Evolutionary conservation across 1,284 basidiomycete species (phyloP).

Genomic region (Erythrobasidium hasegawianum): DNA sequence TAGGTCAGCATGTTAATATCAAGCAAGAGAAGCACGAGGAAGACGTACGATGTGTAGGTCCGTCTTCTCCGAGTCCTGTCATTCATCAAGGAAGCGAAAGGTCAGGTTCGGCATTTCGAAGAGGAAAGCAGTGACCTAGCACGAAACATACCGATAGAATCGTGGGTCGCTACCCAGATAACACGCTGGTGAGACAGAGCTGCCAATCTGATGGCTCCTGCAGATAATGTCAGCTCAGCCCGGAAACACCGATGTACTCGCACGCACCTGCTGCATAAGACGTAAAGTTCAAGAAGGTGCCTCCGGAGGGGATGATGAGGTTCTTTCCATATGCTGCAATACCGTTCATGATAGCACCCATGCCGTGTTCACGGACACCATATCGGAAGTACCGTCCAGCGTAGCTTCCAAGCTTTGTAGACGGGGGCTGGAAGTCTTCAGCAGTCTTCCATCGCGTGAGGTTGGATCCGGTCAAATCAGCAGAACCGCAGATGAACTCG

Average conservation of each 20-base stretch:
- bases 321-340: constrained; percentile 45
- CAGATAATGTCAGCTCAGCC: constrained; percentile 53
- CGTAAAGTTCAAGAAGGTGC: constrained; percentile 71
- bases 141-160: constrained; percentile 43
- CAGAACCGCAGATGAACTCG: constrained; percentile 62
- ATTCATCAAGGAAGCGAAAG: neutral
- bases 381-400: constrained; percentile 87
- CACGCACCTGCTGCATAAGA: constrained; percentile 54
- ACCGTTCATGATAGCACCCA: constrained; percentile 79
- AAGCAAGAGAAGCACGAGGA: no score
- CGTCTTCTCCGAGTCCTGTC: constrained; percentile 67
- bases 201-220: constrained; percentile 84
- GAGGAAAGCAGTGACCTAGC: no score
- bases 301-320: constrained; percentile 44
- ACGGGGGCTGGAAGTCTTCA: constrained; percentile 87
- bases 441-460: constrained; percentile 74
- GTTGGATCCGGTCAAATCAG: constrained; percentile 89
- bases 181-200: constrained; percentile 85
- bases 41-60: constrained; percentile 95
- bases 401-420: constrained; percentile 76
- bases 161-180: constrained; percentile 76
- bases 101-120: no score
- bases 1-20: no score
- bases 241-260: no score
- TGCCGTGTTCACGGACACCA: constrained; percentile 95